A percentile compares a stretch with the other conserved stretches of the same genome.
phyloP scores from a whole-genome alignment of 2,329 filamentous ascomycete genomes.

The Talaromyces funiculosus region DNA sequence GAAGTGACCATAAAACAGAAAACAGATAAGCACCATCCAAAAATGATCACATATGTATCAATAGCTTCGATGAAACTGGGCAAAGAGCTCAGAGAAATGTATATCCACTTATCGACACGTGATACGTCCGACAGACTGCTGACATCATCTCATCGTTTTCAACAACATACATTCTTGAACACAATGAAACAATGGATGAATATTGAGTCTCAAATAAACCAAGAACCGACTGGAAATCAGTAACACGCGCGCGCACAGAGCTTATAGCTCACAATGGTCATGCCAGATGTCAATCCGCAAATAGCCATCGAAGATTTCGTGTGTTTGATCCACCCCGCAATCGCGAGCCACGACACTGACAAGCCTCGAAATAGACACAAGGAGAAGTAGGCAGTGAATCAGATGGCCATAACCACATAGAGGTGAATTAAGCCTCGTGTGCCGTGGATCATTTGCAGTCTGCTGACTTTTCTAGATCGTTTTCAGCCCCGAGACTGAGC shows the following conservation, averaged over 20 bases:
- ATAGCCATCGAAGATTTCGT: conserved; percentile 15
- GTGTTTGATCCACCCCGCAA: not conserved
- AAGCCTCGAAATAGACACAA: conserved; percentile 9
- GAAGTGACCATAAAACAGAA: too few species aligned
- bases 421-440: conserved; percentile 22
- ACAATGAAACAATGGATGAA: not conserved
- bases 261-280: conserved; percentile 7
- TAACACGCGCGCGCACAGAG: not conserved
- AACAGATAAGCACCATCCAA: too few species aligned
- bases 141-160: not conserved
- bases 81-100: not conserved
- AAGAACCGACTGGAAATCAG: not conserved
- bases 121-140: not conserved
- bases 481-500: conserved; percentile 48
- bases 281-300: not conserved
- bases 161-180: not conserved
- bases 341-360: not conserved
- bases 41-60: too few species aligned
- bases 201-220: not conserved
- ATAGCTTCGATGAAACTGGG: too few species aligned
- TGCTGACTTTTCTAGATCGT: conserved; percentile 44
- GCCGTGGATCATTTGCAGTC: not conserved
- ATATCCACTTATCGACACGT: not conserved
- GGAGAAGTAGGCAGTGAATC: conserved; percentile 30
- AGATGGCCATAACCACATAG: conserved; percentile 31